Conservation (phyloP, 345 rosid species). For the Syzygium jambos region DNA sequence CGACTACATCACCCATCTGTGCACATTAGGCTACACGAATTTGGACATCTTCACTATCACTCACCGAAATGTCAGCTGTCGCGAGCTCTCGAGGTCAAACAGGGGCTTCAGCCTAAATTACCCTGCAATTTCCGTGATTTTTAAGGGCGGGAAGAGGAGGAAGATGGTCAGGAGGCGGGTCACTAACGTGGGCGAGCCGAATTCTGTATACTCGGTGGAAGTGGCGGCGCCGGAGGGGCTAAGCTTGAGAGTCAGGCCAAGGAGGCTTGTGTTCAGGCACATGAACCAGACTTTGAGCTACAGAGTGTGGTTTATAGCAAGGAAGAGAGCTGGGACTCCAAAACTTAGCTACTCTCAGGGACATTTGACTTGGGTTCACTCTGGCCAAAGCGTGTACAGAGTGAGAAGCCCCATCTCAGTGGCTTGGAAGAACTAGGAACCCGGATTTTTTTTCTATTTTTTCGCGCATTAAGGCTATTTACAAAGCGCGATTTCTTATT, state of each 20-base stretch:
- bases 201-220: conserved; percentile 56
- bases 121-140: conserved; percentile 71
- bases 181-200: conserved; percentile 71
- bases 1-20: conserved; percentile 72
- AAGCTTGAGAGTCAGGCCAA: conserved; percentile 52
- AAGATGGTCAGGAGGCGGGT: conserved; percentile 48
- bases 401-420: conserved; percentile 86
- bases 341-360: conserved; percentile 39
- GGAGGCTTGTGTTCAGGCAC: conserved; percentile 38
- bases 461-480: not conserved
- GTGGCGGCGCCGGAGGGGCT: conserved; percentile 54
- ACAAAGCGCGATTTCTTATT: not conserved
- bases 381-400: conserved; percentile 31
- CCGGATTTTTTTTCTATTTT: not conserved
- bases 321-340: conserved; percentile 21
- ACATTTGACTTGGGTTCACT: conserved; percentile 70
- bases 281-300: conserved; percentile 53
- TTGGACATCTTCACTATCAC: conserved; percentile 64
- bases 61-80: conserved; percentile 66
- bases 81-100: conserved; percentile 18
- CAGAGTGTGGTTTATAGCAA: conserved; percentile 45
- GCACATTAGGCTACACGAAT: conserved; percentile 57
- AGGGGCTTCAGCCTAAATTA: conserved; percentile 75
- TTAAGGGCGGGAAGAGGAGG: conserved; percentile 41
- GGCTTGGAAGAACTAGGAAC: conserved; percentile 38